Evolutionary conservation across 2,329 filamentous ascomycete species (phyloP).

Genomic region (Ophiocordyceps australis): DNA sequence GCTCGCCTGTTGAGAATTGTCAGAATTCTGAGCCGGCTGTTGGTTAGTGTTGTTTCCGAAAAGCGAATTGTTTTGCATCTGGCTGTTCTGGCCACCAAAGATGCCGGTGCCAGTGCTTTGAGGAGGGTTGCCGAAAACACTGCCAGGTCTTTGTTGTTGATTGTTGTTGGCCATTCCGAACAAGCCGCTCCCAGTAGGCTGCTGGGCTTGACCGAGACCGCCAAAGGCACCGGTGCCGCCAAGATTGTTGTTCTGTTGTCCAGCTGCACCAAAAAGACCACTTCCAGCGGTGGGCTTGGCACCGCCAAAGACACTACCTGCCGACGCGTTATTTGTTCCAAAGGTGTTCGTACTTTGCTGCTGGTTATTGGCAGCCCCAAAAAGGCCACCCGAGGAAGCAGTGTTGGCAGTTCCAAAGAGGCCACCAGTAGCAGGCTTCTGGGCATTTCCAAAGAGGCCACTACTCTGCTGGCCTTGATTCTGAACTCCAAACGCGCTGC

Average conservation of each 20-base stretch:
- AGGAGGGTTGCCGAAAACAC: slow-evolving; percentile 32
- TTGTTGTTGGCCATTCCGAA: slow-evolving; percentile 26
- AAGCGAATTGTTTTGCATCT: slow-evolving; percentile 21
- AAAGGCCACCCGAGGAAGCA: slow-evolving; percentile 21
- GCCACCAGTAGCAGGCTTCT: slow-evolving; percentile 15
- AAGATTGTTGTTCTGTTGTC: slow-evolving; percentile 14
- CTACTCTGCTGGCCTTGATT: slow-evolving; percentile 13
- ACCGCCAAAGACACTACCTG: slow-evolving; percentile 19
- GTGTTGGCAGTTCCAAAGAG: slow-evolving; percentile 14
- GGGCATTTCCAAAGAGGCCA: slow-evolving; percentile 27
- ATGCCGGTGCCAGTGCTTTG: slow-evolving; percentile 27
- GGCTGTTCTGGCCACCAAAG: slow-evolving; percentile 31
- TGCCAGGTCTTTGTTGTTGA: slow-evolving; percentile 22
- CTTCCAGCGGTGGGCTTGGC: slow-evolving; percentile 16
- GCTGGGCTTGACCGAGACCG: slow-evolving; percentile 16
- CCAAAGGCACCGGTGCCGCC: slow-evolving; percentile 16
- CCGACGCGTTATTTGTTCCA: slow-evolving; percentile 12
- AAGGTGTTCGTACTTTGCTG: slow-evolving; percentile 18
- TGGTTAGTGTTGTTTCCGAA: slow-evolving; percentile 28
- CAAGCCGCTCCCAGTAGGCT: slow-evolving; percentile 22
- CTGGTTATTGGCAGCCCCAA: slow-evolving; percentile 23
- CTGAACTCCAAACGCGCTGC: slow-evolving; percentile 17
- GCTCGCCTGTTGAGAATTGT: slow-evolving; percentile 27
- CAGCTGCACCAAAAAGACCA: slow-evolving; percentile 20
- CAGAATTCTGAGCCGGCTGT: slow-evolving; percentile 27